Evolutionary conservation across 208 protist species (phyloP).

Genomic region (Trypanosoma congolense): DNA sequence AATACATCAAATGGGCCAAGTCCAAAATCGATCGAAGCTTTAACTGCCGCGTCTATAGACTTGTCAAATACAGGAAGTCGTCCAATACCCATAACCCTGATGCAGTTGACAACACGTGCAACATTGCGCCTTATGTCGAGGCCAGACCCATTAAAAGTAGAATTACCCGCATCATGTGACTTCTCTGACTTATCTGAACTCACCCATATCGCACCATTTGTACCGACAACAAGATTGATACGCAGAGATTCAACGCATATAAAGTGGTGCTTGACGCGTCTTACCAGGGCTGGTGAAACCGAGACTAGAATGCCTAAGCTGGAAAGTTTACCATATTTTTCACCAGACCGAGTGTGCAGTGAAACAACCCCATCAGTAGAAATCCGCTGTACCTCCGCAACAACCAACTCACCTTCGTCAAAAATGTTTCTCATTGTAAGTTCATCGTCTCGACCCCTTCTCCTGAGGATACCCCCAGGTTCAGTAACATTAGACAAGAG

Average conservation of each 20-base stretch:
- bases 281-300: constrained; percentile 68
- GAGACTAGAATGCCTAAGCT: constrained; percentile 51
- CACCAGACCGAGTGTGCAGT: constrained; percentile 90
- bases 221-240: constrained; percentile 56
- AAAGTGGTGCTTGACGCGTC: constrained; percentile 80
- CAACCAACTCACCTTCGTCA: constrained; percentile 93
- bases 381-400: constrained; percentile 94
- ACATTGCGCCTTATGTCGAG: constrained; percentile 39
- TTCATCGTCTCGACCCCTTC: constrained; percentile 89
- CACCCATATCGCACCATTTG: constrained; percentile 90
- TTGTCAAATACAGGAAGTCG: constrained; percentile 53
- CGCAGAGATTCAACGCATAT: constrained; percentile 29
- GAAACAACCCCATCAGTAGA: constrained; percentile 86
- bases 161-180: background rate
- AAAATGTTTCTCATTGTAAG: constrained; percentile 94
- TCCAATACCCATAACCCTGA: constrained; percentile 40
- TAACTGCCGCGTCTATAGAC: constrained; percentile 48
- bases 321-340: constrained; percentile 79
- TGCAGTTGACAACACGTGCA: constrained; percentile 70
- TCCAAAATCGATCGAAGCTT: constrained; percentile 42
- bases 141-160: background rate
- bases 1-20: constrained; percentile 59
- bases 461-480: constrained; percentile 94
- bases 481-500: constrained; percentile 96
- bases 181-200: constrained; percentile 71